These are phyloP conservation scores for Oleoguttula mirabilis DNA, from an alignment of 495 filamentous ascomycete genomes.

Conservation along the genomic window DNA sequence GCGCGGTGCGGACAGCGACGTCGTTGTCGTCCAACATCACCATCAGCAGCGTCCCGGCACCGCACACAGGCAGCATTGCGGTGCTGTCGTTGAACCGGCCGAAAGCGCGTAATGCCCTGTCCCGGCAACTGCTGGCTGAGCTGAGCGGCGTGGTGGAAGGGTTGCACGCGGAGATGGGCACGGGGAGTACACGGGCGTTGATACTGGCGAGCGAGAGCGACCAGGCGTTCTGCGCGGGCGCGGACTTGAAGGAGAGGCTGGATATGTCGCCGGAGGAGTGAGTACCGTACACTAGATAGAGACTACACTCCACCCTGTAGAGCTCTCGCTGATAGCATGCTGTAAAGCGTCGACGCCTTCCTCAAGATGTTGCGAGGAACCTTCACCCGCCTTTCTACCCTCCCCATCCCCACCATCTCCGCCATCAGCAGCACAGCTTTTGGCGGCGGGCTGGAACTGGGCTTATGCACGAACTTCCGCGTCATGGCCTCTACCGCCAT, in stretches of 20 bases:
- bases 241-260: slow-evolving; percentile 80
- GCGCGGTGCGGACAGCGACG: slow-evolving; percentile 3
- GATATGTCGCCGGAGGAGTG: slow-evolving; percentile 61
- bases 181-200: slow-evolving; percentile 57
- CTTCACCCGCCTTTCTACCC: slow-evolving; percentile 50
- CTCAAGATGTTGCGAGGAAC: slow-evolving; percentile 60
- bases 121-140: slow-evolving; percentile 55
- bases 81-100: slow-evolving; percentile 81
- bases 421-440: slow-evolving; percentile 71
- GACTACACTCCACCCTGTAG: not conserved
- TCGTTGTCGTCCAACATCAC: slow-evolving; percentile 36
- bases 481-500: slow-evolving; percentile 60
- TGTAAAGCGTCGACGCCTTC: slow-evolving; percentile 61
- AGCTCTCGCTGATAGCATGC: too few relatives aligned
- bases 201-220: slow-evolving; percentile 70
- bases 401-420: slow-evolving; percentile 81
- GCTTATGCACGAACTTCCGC: slow-evolving; percentile 72
- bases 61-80: slow-evolving; percentile 71
- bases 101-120: slow-evolving; percentile 78
- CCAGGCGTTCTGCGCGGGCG: slow-evolving; percentile 80
- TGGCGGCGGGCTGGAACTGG: slow-evolving; percentile 86
- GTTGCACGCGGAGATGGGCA: slow-evolving; percentile 52
- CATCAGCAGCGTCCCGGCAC: slow-evolving; percentile 59
- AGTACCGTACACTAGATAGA: slow-evolving; percentile 3
- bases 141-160: slow-evolving; percentile 56